Conservation (phyloP, 2,329 filamentous ascomycete genomes). For the Trichoderma endophyticum region DNA sequence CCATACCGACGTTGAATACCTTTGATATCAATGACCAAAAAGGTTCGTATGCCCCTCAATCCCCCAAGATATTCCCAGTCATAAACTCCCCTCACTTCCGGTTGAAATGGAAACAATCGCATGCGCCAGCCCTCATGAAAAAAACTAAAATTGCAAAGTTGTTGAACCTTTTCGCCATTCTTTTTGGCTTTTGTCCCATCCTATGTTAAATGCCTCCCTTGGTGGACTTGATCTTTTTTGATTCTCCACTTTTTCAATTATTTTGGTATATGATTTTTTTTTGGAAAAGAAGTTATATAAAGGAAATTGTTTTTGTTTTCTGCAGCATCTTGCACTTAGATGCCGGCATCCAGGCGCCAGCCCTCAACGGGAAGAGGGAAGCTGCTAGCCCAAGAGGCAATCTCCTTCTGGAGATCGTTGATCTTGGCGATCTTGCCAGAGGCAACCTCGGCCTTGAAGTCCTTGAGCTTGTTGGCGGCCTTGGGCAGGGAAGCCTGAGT, state of each 20-base stretch:
- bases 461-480: constrained; percentile 98
- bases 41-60: constrained; percentile 6
- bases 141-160: constrained; percentile 22
- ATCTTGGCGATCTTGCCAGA: constrained; percentile 77
- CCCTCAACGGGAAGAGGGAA: constrained; percentile 91
- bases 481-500: constrained; percentile 83
- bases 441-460: constrained; percentile 93
- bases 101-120: constrained; percentile 20
- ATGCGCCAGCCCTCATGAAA: constrained; percentile 24
- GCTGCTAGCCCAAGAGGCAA: constrained; percentile 76
- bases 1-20: constrained; percentile 22
- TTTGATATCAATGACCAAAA: background rate
- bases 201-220: constrained; percentile 26
- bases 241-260: constrained; percentile 3
- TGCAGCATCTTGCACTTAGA: constrained; percentile 39
- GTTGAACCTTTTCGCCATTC: constrained; percentile 28
- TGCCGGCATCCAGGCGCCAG: constrained; percentile 60
- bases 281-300: background rate
- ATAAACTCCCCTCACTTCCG: constrained; percentile 20
- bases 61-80: constrained; percentile 9
- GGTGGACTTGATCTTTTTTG: constrained; percentile 14
- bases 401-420: constrained; percentile 82
- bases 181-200: constrained; percentile 14
- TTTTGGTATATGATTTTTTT: constrained; percentile 16
- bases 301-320: background rate